Base-by-base conservation (phyloP, 805 yeast genomes). In the Dipodascus albidus region DNA sequence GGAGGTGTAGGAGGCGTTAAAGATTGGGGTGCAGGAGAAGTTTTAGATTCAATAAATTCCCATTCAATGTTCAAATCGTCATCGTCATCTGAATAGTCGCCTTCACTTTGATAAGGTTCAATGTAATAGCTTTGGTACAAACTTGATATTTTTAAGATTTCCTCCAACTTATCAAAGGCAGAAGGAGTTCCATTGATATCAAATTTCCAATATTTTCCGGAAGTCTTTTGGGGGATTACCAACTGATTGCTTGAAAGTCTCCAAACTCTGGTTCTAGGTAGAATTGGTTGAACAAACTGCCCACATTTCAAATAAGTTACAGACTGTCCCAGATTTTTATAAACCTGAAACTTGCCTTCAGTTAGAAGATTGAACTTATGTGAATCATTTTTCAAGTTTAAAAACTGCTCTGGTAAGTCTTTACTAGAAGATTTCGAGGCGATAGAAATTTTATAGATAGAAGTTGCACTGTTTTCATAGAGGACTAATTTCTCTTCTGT, bases 171-270 rank as follows among this genome's bases (percentile, higher is more conserved):
- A 24, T 42, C 56, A 47, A 38, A 48, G 50, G 19, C 41, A 41
- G 44, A 23, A 31, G 6, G 44, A 47, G 31, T 31, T 38, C 22
- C 48, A 31, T 24, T 47, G 48, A 59, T 50, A 41, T 60, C 63
- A 2, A 81, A 70, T 24, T 77, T 73, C 95, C 95, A 87, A 65
- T 80, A 85, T 60, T 91, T 70, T 57, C 81, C 83, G 0, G 95
- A 95, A 60, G 85, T 85, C 23, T 79, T 79, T 54, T 87, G 73
- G 0, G 88, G 82, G 17, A 86, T 64, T 1, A 83, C 72, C 59
- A 82, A 83, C 59, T 75, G 77, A 50, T 71, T 71, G 49, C 55
- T 57, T 21, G 70, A 68, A 9, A 76, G 72, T 59, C 85, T 70
- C 55, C 84, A 65, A 1, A 87, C 72, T 59, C 80, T 77, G 52